Conservation (phyloP, 2,329 filamentous ascomycete genomes). For the Phaeosphaeriaceae sp. region DNA sequence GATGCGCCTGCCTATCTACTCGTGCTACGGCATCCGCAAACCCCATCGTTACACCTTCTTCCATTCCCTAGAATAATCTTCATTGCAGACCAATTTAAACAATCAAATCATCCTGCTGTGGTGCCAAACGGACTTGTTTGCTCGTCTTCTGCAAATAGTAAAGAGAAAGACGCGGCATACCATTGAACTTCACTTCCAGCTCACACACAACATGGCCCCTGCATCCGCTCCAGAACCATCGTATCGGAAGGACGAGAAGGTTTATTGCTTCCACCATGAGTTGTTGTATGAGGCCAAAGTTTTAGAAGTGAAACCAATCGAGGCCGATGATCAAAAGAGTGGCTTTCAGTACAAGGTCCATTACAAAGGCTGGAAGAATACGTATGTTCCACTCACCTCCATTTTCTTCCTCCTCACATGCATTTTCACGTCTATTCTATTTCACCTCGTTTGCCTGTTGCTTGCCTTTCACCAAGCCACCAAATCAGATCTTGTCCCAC, state of each 20-base stretch:
- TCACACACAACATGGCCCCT: slow-evolving; percentile 55
- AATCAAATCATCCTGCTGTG: neutral
- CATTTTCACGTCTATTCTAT: slow-evolving; percentile 1
- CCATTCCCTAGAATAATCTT: neutral
- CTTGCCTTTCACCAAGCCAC: slow-evolving; percentile 7
- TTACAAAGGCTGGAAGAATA: slow-evolving; percentile 99
- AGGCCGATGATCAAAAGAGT: slow-evolving; percentile 70
- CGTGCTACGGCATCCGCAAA: slow-evolving; percentile 11
- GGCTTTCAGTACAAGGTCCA: slow-evolving; percentile 90
- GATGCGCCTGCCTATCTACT: slow-evolving; percentile 7
- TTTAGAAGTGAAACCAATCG: slow-evolving; percentile 73
- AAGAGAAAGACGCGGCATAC: slow-evolving; percentile 27
- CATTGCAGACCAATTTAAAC: no score
- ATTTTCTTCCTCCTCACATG: neutral
- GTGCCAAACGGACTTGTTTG: neutral
- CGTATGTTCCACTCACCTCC: slow-evolving; percentile 60
- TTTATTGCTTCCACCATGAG: slow-evolving; percentile 96
- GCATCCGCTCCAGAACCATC: slow-evolving; percentile 59
- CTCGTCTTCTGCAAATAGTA: slow-evolving; percentile 10
- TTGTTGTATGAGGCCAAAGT: slow-evolving; percentile 98
- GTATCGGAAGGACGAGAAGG: slow-evolving; percentile 81
- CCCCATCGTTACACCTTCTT: slow-evolving; percentile 7
- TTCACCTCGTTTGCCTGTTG: slow-evolving; percentile 13
- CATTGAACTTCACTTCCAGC: slow-evolving; percentile 9
- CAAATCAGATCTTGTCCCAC: slow-evolving; percentile 12